Percentiles rank a stretch among this genome's conserved stretches.
These are phyloP conservation scores for Fusarium sororula DNA, from an alignment of 2,329 filamentous ascomycete genomes.

Conservation along the genomic window DNA sequence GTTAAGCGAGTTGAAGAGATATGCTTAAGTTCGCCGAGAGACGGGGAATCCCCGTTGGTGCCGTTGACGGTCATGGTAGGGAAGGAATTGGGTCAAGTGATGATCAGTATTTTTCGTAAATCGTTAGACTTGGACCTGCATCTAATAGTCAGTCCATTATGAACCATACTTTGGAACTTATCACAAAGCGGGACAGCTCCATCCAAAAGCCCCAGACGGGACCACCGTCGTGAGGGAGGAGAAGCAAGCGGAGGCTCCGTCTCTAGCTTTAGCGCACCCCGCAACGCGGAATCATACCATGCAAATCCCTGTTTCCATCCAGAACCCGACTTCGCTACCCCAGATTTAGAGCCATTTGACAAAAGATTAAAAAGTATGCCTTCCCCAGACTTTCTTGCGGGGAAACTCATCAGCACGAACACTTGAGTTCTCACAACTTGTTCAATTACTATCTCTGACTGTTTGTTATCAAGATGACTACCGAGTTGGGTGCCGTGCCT, in stretches of 20 bases:
- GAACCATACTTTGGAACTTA: neutral
- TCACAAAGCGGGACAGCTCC: neutral
- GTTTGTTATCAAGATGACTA: neutral
- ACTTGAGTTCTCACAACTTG: neutral
- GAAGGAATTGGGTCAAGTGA: neutral
- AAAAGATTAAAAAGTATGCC: conserved; percentile 9
- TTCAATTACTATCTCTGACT: neutral
- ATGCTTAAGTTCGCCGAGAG: neutral
- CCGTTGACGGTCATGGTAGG: neutral
- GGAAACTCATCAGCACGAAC: neutral
- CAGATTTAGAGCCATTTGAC: conserved; percentile 1
- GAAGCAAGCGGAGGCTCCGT: conserved; percentile 7
- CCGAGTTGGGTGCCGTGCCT: neutral
- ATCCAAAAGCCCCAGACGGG: neutral
- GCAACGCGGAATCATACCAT: conserved; percentile 6
- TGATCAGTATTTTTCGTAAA: neutral
- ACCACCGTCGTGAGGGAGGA: neutral
- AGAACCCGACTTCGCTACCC: neutral
- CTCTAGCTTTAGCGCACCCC: neutral
- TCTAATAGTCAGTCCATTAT: conserved; percentile 3
- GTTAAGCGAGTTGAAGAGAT: conserved; percentile 12
- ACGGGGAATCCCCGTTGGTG: neutral
- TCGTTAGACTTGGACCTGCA: neutral
- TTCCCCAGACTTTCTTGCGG: conserved; percentile 14
- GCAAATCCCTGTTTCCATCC: neutral